Evolutionary conservation across 148 eudicot genomes (phyloP).

Genomic region (Selenicereus undatus): DNA sequence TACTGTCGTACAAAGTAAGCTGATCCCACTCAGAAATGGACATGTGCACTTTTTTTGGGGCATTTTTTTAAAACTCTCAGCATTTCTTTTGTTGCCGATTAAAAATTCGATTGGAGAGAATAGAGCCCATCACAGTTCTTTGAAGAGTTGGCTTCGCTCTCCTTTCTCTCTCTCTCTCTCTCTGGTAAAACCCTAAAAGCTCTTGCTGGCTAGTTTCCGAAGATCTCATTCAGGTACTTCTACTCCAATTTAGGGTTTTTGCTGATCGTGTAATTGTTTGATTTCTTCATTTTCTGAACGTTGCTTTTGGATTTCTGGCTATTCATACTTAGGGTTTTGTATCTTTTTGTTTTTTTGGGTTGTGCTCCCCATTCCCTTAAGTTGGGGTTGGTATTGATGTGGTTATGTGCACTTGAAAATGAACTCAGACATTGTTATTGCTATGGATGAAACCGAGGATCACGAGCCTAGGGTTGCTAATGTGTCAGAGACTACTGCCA

Average conservation of each 20-base stretch:
- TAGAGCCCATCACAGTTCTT: background rate
- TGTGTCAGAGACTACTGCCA: conserved; percentile 11
- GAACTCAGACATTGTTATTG: conserved; percentile 22
- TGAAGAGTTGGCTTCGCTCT: background rate
- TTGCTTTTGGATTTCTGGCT: background rate
- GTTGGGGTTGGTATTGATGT: conserved; percentile 8
- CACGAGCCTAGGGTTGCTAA: conserved; percentile 11
- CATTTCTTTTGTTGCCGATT: background rate
- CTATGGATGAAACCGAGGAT: conserved; percentile 26
- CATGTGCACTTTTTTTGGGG: background rate
- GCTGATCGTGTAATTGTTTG: background rate
- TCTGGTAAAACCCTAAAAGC: conserved; percentile 20
- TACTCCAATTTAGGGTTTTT: conserved; percentile 15
- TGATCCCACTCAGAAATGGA: background rate
- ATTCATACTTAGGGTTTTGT: conserved; percentile 14
- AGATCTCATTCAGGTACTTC: conserved; percentile 26
- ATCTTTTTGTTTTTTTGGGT: background rate
- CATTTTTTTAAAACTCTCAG: background rate
- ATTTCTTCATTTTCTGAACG: background rate
- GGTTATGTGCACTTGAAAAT: background rate
- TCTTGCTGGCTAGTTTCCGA: conserved; percentile 1
- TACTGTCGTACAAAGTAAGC: background rate
- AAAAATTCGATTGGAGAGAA: background rate
- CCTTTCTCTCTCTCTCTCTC: background rate
- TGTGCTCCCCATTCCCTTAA: background rate